Conservation (phyloP, 2,329 filamentous ascomycete species). For the Claviceps monticola region DNA sequence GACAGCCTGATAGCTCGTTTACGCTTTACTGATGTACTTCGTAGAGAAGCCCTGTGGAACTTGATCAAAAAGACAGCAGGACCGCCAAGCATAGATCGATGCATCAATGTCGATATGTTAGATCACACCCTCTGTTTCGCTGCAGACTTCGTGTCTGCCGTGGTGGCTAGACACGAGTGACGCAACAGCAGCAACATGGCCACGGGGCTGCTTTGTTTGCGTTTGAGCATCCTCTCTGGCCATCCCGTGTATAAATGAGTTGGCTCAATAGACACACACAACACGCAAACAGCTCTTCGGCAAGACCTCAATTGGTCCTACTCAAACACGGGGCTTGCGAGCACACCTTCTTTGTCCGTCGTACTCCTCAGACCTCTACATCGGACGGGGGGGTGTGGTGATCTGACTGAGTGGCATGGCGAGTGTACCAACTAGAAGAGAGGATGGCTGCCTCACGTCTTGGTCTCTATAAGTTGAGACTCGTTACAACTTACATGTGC, state of each 20-base stretch:
- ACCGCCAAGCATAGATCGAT: neutral
- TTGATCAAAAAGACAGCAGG: neutral
- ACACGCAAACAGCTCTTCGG: no score
- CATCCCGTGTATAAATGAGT: neutral
- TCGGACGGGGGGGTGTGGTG: no score
- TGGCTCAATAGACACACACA: neutral
- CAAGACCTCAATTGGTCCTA: no score
- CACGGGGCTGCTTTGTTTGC: neutral
- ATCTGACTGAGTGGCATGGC: no score
- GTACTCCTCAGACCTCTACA: no score
- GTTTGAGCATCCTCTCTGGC: neutral
- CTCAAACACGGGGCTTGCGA: no score
- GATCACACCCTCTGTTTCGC: neutral
- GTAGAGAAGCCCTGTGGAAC: neutral
- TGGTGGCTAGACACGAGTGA: neutral
- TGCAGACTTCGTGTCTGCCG: conserved; percentile 4
- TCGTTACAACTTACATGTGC: no score
- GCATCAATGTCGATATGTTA: neutral
- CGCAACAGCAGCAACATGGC: neutral
- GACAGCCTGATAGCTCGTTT: neutral
- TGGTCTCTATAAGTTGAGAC: no score
- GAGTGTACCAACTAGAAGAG: no score
- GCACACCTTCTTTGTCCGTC: no score
- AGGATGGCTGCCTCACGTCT: no score
- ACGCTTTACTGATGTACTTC: neutral